Percentiles rank a stretch among this genome's conserved stretches.
Conservation (phyloP, 768 basidiomycete species). For the Peribolospora kevripleyi region DNA sequence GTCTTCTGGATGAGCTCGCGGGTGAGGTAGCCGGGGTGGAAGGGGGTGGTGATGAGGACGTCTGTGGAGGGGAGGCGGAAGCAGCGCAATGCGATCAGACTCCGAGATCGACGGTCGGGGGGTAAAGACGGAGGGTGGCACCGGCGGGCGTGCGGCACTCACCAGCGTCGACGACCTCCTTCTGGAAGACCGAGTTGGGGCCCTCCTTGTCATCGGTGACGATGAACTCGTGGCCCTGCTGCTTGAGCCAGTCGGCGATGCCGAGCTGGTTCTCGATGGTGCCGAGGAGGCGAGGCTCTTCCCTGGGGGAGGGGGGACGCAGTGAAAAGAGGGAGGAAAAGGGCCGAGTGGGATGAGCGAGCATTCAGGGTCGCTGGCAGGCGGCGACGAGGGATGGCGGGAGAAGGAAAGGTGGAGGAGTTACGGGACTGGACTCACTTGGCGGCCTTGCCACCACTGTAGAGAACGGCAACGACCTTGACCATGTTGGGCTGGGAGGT, state of each 20-base stretch:
- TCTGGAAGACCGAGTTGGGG: conserved; percentile 13
- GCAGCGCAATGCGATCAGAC: neutral
- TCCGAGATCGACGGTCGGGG: neutral
- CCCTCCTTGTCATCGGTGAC: conserved; percentile 25
- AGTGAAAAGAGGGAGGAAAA: too few relatives aligned
- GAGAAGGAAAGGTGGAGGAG: too few relatives aligned
- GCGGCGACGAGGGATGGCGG: too few relatives aligned
- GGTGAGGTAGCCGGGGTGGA: conserved; percentile 16
- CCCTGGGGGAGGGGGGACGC: neutral
- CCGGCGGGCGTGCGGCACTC: too few relatives aligned
- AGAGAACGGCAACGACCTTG: conserved; percentile 4
- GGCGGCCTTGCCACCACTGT: conserved; percentile 11
- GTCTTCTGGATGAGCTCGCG: conserved; percentile 27
- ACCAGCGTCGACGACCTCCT: conserved; percentile 14
- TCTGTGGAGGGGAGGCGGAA: neutral
- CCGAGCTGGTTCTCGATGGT: conserved; percentile 40
- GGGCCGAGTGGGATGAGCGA: too few relatives aligned
- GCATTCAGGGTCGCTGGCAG: too few relatives aligned
- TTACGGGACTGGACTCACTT: neutral
- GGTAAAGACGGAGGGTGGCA: neutral
- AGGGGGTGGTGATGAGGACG: conserved; percentile 12
- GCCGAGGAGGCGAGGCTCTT: conserved; percentile 31
- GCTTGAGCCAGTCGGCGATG: neutral
- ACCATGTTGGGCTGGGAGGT: too few relatives aligned
- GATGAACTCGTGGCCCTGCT: conserved; percentile 21